phyloP scores from a whole-genome alignment of 2,329 filamentous ascomycete genomes.

The Arachnomyces sp. region DNA sequence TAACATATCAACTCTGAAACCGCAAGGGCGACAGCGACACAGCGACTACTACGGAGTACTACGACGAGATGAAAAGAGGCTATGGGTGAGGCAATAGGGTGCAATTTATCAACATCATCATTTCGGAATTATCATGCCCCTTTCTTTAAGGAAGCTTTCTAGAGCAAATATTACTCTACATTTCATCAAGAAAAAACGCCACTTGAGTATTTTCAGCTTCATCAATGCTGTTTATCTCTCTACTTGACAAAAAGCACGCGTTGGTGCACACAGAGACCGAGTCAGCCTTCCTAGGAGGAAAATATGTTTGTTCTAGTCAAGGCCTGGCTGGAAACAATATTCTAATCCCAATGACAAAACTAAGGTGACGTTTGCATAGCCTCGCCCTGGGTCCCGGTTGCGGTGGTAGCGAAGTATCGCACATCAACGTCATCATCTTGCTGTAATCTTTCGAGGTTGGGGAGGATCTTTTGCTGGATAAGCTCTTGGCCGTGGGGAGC shows the following conservation, averaged over 20 bases:
- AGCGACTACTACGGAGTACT: too few species aligned
- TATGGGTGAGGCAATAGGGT: not conserved
- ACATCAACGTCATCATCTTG: constrained; percentile 97
- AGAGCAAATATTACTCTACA: constrained; percentile 21
- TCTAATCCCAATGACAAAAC: constrained; percentile 11
- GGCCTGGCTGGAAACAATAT: not conserved
- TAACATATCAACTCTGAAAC: too few species aligned
- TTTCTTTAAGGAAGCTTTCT: too few species aligned
- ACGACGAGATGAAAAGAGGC: too few species aligned
- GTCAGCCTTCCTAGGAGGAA: too few species aligned
- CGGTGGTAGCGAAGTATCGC: constrained; percentile 91
- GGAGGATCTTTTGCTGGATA: constrained; percentile 77
- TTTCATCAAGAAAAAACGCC: constrained; percentile 23
- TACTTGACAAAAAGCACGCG: constrained; percentile 24
- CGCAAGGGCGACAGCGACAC: too few species aligned
- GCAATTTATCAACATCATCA: too few species aligned
- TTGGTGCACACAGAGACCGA: too few species aligned
- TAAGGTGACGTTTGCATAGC: constrained; percentile 47
- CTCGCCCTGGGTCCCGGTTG: constrained; percentile 52
- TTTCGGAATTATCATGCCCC: too few species aligned
- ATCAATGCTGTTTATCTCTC: constrained; percentile 29
- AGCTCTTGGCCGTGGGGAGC: constrained; percentile 68
- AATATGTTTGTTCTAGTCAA: not conserved
- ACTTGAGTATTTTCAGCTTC: constrained; percentile 26
- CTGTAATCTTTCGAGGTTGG: constrained; percentile 88